Conservation (phyloP, 129 eudicot genomes). For the Escallonia rubra region DNA sequence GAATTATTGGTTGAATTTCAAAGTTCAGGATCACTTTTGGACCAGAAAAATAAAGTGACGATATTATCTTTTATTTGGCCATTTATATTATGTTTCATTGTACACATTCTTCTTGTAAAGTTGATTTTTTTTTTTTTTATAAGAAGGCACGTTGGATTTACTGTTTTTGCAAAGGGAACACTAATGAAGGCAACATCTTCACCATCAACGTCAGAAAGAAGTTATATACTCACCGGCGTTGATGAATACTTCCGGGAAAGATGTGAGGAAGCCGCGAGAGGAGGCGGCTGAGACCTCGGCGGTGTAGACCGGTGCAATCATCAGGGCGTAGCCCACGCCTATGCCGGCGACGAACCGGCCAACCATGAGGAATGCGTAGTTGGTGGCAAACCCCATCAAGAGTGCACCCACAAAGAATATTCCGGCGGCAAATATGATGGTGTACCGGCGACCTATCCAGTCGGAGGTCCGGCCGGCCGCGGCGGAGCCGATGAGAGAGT, state of each 20-base stretch:
- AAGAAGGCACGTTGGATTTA: no score
- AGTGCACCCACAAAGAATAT: constrained; percentile 51
- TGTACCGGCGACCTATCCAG: constrained; percentile 50
- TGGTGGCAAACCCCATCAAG: constrained; percentile 54
- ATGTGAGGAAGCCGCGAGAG: constrained; percentile 53
- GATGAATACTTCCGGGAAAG: constrained; percentile 58
- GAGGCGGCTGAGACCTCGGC: constrained; percentile 61
- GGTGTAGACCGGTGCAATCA: constrained; percentile 59
- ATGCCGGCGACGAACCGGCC: constrained; percentile 59
- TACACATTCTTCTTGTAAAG: no score
- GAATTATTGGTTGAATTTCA: no score
- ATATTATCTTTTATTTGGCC: no score
- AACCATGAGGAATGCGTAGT: constrained; percentile 54
- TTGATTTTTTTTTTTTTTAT: no score
- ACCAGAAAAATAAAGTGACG: no score
- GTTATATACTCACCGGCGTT: constrained; percentile 27
- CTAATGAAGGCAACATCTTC: no score
- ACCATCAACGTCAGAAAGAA: not conserved
- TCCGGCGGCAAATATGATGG: constrained; percentile 44
- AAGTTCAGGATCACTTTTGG: no score
- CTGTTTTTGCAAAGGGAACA: no score
- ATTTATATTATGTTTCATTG: no score
- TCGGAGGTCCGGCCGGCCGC: constrained; percentile 60
- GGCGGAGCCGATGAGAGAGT: constrained; percentile 42
- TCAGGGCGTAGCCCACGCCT: constrained; percentile 58